Conservation (phyloP, 306 rosid species). For the Albizia julibrissin region DNA sequence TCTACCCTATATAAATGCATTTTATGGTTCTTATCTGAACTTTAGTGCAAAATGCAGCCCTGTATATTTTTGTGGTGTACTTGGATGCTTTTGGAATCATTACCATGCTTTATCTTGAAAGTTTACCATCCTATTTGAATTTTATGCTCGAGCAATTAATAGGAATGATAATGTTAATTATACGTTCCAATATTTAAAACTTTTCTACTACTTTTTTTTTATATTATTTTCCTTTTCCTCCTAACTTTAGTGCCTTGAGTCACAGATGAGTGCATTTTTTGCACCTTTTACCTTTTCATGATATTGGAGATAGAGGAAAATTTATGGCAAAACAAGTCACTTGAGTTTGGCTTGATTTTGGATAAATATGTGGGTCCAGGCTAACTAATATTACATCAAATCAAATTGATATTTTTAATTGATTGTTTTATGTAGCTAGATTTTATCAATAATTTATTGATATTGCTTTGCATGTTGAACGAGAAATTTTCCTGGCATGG, state of each 20-base stretch:
- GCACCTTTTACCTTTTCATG: neutral
- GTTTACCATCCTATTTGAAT: neutral
- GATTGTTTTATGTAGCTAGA: neutral
- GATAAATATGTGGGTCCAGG: neutral
- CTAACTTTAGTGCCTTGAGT: neutral
- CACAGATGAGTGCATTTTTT: neutral
- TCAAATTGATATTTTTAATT: neutral
- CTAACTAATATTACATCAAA: neutral
- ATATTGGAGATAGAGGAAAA: neutral
- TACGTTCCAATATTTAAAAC: neutral
- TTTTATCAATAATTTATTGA: neutral
- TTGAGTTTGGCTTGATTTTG: conserved; percentile 10
- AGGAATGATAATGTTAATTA: neutral
- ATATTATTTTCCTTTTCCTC: neutral
- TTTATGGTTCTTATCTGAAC: neutral
- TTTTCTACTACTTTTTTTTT: neutral
- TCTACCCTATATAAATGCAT: neutral
- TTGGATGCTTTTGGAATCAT: neutral
- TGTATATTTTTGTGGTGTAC: neutral
- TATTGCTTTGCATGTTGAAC: neutral
- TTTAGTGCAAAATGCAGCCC: neutral
- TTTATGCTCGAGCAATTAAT: neutral
- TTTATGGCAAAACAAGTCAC: neutral
- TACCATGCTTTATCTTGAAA: neutral
- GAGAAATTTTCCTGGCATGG: neutral